These are phyloP conservation scores for Oenanthe javanica DNA, from an alignment of 140 eudicot species.

Conservation along the genomic window DNA sequence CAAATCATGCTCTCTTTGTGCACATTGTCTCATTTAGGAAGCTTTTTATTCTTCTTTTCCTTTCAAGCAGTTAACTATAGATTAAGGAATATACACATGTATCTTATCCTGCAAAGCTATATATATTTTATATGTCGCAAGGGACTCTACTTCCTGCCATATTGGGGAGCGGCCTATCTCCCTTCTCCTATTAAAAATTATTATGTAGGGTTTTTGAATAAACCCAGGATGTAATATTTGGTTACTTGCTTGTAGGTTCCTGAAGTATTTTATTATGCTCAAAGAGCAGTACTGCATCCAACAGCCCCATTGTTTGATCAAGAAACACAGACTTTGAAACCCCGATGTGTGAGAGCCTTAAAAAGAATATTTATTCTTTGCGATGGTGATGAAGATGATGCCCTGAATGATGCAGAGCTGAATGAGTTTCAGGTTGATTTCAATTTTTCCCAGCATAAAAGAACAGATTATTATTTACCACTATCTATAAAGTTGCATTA, in stretches of 20 bases:
- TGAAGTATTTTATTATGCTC: slow-evolving; percentile 92
- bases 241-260: slow-evolving; percentile 55
- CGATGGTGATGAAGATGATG: slow-evolving; percentile 83
- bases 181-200: neutral
- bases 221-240: slow-evolving; percentile 6
- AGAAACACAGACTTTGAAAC: slow-evolving; percentile 72
- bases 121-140: neutral
- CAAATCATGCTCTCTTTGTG: neutral
- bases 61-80: neutral
- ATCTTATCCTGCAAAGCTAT: slow-evolving; percentile 7
- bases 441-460: slow-evolving; percentile 8
- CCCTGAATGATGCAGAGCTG: slow-evolving; percentile 77
- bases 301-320: slow-evolving; percentile 94
- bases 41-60: neutral
- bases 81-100: neutral
- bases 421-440: slow-evolving; percentile 80
- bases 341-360: slow-evolving; percentile 82
- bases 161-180: neutral
- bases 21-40: neutral
- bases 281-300: slow-evolving; percentile 96
- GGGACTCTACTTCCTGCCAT: neutral
- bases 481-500: neutral
- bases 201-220: neutral
- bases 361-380: slow-evolving; percentile 80
- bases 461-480: slow-evolving; percentile 6